phyloP scores from a whole-genome alignment of 495 filamentous ascomycete species.

The Daldinia grandis region DNA sequence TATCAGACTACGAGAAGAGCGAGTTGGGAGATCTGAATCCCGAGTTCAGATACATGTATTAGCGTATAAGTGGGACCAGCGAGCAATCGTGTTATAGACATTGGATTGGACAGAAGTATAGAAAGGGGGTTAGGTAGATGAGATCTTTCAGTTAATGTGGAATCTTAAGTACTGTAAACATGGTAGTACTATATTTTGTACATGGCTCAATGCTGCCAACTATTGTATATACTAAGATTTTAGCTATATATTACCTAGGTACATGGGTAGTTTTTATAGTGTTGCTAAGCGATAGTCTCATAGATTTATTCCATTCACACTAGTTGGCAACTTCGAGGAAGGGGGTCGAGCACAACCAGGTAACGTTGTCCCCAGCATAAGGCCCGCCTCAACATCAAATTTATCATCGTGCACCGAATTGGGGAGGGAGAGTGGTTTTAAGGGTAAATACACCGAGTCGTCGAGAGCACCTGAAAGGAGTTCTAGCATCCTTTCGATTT shows the following conservation, averaged over 20 bases:
- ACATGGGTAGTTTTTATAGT: not conserved
- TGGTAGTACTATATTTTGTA: no score
- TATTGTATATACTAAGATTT: not conserved
- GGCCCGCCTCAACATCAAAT: slow-evolving; percentile 17
- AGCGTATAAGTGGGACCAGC: slow-evolving; percentile 3
- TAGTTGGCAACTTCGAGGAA: not conserved
- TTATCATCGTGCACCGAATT: slow-evolving; percentile 7
- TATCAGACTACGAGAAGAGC: slow-evolving; percentile 78
- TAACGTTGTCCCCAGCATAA: slow-evolving; percentile 7
- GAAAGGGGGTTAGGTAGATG: not conserved
- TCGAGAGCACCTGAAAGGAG: slow-evolving; percentile 35
- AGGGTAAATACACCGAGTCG: not conserved
- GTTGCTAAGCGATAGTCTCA: not conserved
- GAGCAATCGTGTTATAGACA: no score
- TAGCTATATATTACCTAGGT: not conserved
- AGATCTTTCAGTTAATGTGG: not conserved
- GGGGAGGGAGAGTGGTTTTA: slow-evolving; percentile 19
- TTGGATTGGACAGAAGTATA: not conserved
- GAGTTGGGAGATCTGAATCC: slow-evolving; percentile 75
- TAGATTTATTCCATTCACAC: not conserved
- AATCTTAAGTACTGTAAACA: not conserved
- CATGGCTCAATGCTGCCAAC: no score
- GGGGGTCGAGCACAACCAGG: not conserved
- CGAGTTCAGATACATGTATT: slow-evolving; percentile 68
- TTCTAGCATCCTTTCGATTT: slow-evolving; percentile 43